Evolutionary conservation across 139 green algal species (phyloP).

Genomic region (Pleodorina starrii): DNA sequence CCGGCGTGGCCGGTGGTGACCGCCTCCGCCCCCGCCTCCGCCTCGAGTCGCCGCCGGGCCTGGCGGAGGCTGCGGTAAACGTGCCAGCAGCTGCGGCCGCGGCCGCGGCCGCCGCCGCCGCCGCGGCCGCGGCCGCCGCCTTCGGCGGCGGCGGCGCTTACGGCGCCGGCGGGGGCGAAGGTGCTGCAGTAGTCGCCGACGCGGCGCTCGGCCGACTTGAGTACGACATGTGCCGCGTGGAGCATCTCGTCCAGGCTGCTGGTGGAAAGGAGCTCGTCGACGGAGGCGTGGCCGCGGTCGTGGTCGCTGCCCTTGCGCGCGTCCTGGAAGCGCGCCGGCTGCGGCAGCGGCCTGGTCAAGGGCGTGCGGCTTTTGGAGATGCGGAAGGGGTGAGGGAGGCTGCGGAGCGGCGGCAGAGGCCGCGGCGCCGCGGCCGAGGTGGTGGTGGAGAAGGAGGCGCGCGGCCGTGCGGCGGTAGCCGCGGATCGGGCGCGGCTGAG

Average conservation of each 20-base stretch:
- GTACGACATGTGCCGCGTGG: background rate
- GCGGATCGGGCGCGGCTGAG: too few species aligned
- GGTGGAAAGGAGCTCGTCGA: background rate
- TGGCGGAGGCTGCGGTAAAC: conserved; percentile 5
- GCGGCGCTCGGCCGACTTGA: background rate
- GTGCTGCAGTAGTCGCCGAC: conserved; percentile 32
- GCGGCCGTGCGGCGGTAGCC: too few species aligned
- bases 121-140: too few species aligned
- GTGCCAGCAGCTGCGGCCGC: conserved; percentile 24
- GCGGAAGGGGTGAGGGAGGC: too few species aligned
- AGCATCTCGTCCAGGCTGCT: background rate
- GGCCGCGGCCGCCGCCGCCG: background rate
- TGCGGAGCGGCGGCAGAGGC: too few species aligned
- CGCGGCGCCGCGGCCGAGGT: too few species aligned
- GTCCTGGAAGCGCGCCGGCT: too few species aligned
- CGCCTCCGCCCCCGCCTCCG: conserved; percentile 18
- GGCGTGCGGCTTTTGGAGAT: too few species aligned
- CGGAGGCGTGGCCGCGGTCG: background rate
- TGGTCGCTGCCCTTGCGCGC: too few species aligned
- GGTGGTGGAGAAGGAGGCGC: too few species aligned
- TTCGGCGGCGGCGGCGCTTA: background rate
- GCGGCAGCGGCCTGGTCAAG: too few species aligned
- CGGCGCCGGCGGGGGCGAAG: background rate
- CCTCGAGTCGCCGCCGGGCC: background rate
- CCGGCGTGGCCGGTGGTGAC: background rate